These are phyloP conservation scores for Saturnispora galanensis DNA, from an alignment of 805 yeast species.

Conservation along the genomic window DNA sequence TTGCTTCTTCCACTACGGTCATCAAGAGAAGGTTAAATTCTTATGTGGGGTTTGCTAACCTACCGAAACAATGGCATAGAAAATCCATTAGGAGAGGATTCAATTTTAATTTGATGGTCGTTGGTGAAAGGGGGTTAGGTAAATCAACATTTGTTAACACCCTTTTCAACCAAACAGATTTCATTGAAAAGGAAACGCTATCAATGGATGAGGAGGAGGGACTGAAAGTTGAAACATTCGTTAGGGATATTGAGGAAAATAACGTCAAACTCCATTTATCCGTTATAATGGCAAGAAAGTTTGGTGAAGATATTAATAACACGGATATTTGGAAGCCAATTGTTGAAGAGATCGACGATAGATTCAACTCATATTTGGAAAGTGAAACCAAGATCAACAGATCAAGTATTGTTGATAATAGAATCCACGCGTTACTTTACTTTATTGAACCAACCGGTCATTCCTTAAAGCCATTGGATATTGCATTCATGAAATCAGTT, in stretches of 20 bases:
- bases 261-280: constrained; percentile 81
- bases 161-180: constrained; percentile 55
- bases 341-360: constrained; percentile 73
- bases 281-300: constrained; percentile 86
- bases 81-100: constrained; percentile 86
- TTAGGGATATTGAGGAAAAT: constrained; percentile 80
- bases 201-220: constrained; percentile 26
- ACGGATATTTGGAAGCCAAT: constrained; percentile 81
- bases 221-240: constrained; percentile 42
- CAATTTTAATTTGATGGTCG: constrained; percentile 77
- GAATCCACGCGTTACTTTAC: constrained; percentile 88
- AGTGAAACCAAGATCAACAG: constrained; percentile 79
- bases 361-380: constrained; percentile 85
- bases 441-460: constrained; percentile 98
- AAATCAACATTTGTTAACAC: constrained; percentile 89
- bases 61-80: constrained; percentile 98
- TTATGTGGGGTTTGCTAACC: constrained; percentile 93
- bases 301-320: constrained; percentile 83
- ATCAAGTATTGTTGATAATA: constrained; percentile 58
- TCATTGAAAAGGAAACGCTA: constrained; percentile 31
- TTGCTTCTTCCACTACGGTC: constrained; percentile 34
- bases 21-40: constrained; percentile 80
- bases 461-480: constrained; percentile 78
- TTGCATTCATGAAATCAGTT: constrained; percentile 76
- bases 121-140: constrained; percentile 89